These are phyloP conservation scores for Ganoderma lucidum DNA, from an alignment of 1,284 basidiomycete species.

Conservation along the genomic window DNA sequence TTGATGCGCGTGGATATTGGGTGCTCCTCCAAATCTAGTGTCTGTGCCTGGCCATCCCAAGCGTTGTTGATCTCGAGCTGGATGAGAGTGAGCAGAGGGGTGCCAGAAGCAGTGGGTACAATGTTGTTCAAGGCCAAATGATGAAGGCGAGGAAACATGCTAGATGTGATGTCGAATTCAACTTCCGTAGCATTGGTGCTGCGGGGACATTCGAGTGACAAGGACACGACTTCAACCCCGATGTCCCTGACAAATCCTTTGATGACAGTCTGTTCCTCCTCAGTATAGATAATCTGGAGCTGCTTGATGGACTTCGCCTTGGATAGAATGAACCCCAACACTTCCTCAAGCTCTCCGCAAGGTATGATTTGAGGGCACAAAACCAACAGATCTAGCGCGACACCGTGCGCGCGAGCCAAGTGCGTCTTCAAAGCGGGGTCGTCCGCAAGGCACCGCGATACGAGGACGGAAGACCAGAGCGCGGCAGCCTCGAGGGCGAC, in stretches of 20 bases:
- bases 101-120: background rate
- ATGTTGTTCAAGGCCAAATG: background rate
- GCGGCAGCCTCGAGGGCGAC: background rate
- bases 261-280: background rate
- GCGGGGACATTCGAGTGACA: background rate
- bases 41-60: no score
- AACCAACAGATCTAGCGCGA: background rate
- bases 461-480: background rate
- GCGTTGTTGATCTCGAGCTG: background rate
- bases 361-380: background rate
- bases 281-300: background rate
- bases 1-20: background rate
- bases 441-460: background rate
- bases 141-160: background rate
- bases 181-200: background rate
- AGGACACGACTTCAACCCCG: background rate
- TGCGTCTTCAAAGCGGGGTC: background rate
- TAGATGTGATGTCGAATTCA: background rate
- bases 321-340: background rate
- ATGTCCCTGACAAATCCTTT: background rate
- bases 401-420: background rate
- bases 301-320: background rate
- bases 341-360: background rate
- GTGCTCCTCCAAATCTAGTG: no score
- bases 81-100: constrained; percentile 2